These are phyloP conservation scores for Pythium phragmitis DNA, from an alignment of 352 stramenopile genomes.

Conservation along the genomic window DNA sequence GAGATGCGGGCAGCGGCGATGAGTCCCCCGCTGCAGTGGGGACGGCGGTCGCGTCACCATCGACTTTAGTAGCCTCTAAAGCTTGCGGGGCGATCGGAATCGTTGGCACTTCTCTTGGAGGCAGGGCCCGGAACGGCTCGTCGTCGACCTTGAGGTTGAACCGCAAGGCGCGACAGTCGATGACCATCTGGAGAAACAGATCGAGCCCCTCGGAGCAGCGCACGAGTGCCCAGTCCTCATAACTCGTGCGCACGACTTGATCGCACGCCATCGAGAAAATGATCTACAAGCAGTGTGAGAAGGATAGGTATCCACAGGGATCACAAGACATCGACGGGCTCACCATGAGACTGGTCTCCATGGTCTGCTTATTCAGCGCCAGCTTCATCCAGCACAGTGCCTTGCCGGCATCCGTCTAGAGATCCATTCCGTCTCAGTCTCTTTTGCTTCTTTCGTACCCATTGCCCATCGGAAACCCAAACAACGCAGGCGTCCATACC, in stretches of 20 bases:
- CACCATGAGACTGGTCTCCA: constrained; percentile 80
- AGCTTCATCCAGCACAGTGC: constrained; percentile 77
- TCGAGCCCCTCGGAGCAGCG: constrained; percentile 69
- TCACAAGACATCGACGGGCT: neutral
- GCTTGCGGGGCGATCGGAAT: constrained; percentile 19
- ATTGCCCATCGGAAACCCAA: neutral
- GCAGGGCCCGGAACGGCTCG: constrained; percentile 40
- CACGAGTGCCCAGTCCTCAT: constrained; percentile 82
- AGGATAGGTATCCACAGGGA: neutral
- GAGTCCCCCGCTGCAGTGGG: neutral
- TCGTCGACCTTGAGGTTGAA: constrained; percentile 73
- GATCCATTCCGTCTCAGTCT: neutral
- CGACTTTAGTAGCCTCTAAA: constrained; percentile 3
- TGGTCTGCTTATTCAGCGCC: constrained; percentile 72
- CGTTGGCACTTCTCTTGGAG: constrained; percentile 23
- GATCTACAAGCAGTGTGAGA: constrained; percentile 36
- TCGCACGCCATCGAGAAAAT: constrained; percentile 78
- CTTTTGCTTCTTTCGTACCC: neutral
- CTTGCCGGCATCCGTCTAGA: constrained; percentile 62
- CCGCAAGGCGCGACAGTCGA: constrained; percentile 63
- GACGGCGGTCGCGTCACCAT: constrained; percentile 18
- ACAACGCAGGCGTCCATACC: constrained; percentile 24
- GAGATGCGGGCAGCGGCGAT: neutral
- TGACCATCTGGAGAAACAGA: constrained; percentile 75
- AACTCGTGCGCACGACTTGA: constrained; percentile 67